Evolutionary conservation across 345 rosid species (phyloP), one percentile per base, ranked within the genome.

Genomic region (Draba incana): DNA sequence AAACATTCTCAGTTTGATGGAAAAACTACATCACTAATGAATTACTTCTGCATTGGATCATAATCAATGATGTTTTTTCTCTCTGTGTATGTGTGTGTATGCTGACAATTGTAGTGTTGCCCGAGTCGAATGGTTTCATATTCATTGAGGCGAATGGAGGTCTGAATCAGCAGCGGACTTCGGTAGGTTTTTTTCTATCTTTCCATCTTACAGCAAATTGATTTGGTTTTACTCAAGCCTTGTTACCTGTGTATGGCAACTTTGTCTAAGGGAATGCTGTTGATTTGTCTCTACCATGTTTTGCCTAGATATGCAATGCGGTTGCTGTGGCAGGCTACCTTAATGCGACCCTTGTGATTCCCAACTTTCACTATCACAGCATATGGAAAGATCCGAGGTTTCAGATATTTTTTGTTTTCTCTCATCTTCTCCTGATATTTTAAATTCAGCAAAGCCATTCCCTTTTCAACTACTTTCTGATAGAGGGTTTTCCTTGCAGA

Each of bases 91-190:
- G 4, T 33, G 33, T 20, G 38, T 35, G 52, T 76, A 38, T 72
- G 38, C 72, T 76, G 63, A 10, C 65, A 27, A 57, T 78, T 85
- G 8, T 77, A 92, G 99, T 77, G 11, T 79, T 92, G 59, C 91
- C 94, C n/a, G 97, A 86, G 69, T 95, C 97, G 11, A 95, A 89
- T 82, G 98, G 97, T 80, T 95, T 85, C 82, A 82, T 95, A 76
- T 92, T 83, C 81, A 87, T 95, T 67, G 98, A 94, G 76, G 99
- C 99, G 41, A 91, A 94, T 79, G 99, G 99, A 66, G 98, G 99
- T 37, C 74, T 91, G 66, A 94, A 91, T 86, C 99, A 94, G 82
- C 98, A 91, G 85, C 88, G 99, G 79, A 84, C 95, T 49, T 91
- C 99, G 84, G 99, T 94, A 73, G 65, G 92, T 82, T 76, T 20